Evolutionary conservation across 2,329 filamentous ascomycete genomes (phyloP), one percentile per base, ranked within the genome.

Genomic region (Dactylellina cionopaga): DNA sequence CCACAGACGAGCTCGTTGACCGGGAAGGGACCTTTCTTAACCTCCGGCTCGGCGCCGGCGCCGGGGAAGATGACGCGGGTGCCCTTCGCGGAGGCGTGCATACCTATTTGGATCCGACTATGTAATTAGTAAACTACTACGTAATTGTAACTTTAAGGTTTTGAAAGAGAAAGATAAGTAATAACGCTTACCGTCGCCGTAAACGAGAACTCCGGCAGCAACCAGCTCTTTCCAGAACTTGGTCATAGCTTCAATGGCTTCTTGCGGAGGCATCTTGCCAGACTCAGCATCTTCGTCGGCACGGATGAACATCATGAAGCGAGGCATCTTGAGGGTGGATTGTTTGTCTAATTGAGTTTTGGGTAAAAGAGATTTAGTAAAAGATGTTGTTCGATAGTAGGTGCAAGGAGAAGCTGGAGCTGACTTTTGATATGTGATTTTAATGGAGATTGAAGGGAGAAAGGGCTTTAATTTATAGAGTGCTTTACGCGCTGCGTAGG

Each of bases 241-340:
- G 7, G 66, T 71, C 66, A 71, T 71, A 33, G 24, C 58, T 59
- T 64, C 66, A 15, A 71, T 59, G 10, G 51, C 66, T 37, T 71
- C 66, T 22, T 64, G 49, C 1, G 58, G 58, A 6, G 66, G 66
- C 66, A 71, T 71, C 27, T 63, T 64, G 51, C 66, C 58, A 11
- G 58, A 41, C 33, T 71, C 66, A 24, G 43, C 15, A 5, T 71
- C 66, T 31, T 71, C 66, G 44, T 71, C 58, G 27, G 66, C 49
- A 4, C 52, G 49, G 17, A 71, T 71, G 29, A 71, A 71, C 15
- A 71, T 25, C 35, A 71, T 71, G 22, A 46, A 71, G 5, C 66
- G 66, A 51, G 66, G 66, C 66, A 71, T 71, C n/a, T 41, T 52
- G 7, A 37, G 15, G 19, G 7, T 1, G n/a, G 5, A 39, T 22